phyloP scores from a whole-genome alignment of 2,329 filamentous ascomycete genomes.

The Hymenoscyphus albidus region DNA sequence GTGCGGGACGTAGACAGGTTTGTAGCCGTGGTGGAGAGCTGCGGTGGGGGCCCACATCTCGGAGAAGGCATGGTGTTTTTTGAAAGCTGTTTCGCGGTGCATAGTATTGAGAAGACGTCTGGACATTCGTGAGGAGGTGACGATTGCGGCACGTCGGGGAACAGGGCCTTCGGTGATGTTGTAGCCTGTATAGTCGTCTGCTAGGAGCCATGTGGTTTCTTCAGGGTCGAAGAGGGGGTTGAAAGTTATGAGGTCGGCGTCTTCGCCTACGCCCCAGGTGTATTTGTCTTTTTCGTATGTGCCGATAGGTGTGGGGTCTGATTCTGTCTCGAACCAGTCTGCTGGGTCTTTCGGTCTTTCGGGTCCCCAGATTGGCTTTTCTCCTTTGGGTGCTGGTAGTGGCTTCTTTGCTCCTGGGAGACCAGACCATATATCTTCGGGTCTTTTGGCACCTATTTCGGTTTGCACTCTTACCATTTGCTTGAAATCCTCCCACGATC shows the following conservation, averaged over 20 bases:
- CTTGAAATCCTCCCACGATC: slow-evolving; percentile 74
- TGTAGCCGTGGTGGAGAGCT: slow-evolving; percentile 86
- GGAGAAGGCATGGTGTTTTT: slow-evolving; percentile 86
- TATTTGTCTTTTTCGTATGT: slow-evolving; percentile 76
- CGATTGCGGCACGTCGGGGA: slow-evolving; percentile 79
- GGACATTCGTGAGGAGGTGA: slow-evolving; percentile 81
- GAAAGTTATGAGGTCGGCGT: slow-evolving; percentile 87
- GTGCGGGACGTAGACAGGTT: slow-evolving; percentile 87
- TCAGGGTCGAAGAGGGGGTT: slow-evolving; percentile 90
- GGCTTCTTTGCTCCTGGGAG: slow-evolving; percentile 37
- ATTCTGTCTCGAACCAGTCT: slow-evolving; percentile 69
- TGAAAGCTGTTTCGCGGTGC: slow-evolving; percentile 83
- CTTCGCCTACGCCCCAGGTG: slow-evolving; percentile 82
- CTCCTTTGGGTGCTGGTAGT: slow-evolving; percentile 38
- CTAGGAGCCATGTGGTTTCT: slow-evolving; percentile 77
- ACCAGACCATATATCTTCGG: slow-evolving; percentile 65
- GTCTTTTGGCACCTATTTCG: slow-evolving; percentile 61
- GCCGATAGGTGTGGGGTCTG: slow-evolving; percentile 70
- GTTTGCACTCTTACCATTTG: slow-evolving; percentile 73
- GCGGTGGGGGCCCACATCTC: slow-evolving; percentile 95
- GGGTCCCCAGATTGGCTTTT: slow-evolving; percentile 79
- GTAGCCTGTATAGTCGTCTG: slow-evolving; percentile 80
- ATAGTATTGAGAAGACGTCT: slow-evolving; percentile 76
- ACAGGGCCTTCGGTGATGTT: slow-evolving; percentile 62
- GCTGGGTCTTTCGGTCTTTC: slow-evolving; percentile 61